Evolutionary conservation across 78 protist genomes (phyloP), one percentile per base, ranked within the genome.

Genomic region (Reticulomyxa filosa): DNA sequence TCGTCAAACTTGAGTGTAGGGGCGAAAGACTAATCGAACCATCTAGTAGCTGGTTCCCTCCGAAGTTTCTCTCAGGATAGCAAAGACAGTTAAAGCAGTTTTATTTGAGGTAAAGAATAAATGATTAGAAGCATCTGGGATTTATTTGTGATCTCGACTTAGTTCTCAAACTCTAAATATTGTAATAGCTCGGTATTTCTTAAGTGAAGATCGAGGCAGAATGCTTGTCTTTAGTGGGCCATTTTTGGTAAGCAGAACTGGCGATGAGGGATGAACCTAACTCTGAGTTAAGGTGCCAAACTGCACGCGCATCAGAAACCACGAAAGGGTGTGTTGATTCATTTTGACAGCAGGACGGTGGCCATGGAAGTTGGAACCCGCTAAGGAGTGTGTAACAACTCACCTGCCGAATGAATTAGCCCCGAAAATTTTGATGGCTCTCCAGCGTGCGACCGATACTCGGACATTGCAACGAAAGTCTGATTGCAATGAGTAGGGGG

Each of bases 21-120:
- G 86, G 89, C 86, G 88, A 80, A 83, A 83, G 86, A 83, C 88
- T 77, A 37, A 82, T 82, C 87, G 87, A 82, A 78, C 84, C 74
- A 53, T 70, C 80, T 82, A 82, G 83, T 78, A 83, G 88, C 88
- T 83, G 88, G 88, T 83, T 83, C 79, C 84, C 83, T 79, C 85
- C 88, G 86, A 83, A 83, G 85, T 83, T 80, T 76, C 85, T 82
- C 88, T 75, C 82, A 80, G 83, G 73, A 80, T 77, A 65, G 77
- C 84, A 56, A 65, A 70, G 55, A 65, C 75, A 38, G 48, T 4
- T 57, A 30, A n/a, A 23, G 8, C 42, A 65, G 84, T 73, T 68
- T 64, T 69, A 53, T 79, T n/a, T n/a, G 73, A 8, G 75, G 83
- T 79, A 79, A 72, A 79, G 83, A n/a, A n/a, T 79, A 62, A 79